Evolutionary conservation across 805 yeast species (phyloP).

Genomic region (Peterozyma xylosa): DNA sequence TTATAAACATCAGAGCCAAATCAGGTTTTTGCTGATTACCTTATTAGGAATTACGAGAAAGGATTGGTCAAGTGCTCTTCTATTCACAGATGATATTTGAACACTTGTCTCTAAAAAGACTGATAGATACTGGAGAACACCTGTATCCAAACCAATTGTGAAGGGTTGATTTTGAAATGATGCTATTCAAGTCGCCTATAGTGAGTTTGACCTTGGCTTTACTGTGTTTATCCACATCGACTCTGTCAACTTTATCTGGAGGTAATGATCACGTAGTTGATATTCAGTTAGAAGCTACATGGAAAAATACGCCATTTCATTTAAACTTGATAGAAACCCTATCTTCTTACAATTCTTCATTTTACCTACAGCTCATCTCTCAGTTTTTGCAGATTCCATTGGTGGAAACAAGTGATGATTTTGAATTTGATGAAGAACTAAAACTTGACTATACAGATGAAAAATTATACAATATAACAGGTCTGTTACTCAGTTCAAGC

Average conservation of each 20-base stretch:
- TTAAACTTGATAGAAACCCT: conserved; percentile 35
- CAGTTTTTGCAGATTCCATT: conserved; percentile 16
- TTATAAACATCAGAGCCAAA: too few species aligned
- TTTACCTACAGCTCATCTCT: conserved; percentile 26
- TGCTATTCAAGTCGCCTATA: too few species aligned
- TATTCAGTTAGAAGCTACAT: conserved; percentile 26
- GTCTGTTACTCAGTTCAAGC: conserved; percentile 9
- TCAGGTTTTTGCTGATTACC: too few species aligned
- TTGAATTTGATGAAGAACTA: conserved; percentile 21
- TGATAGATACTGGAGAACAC: too few species aligned
- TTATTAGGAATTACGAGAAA: too few species aligned
- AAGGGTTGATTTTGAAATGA: too few species aligned
- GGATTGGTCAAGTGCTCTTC: too few species aligned
- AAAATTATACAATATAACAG: conserved; percentile 16
- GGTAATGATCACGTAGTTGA: conserved; percentile 15
- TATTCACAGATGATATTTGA: too few species aligned
- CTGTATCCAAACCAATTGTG: too few species aligned
- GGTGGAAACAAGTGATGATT: conserved; percentile 15
- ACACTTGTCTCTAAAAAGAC: too few species aligned
- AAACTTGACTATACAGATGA: conserved; percentile 18
- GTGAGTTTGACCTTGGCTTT: too few species aligned
- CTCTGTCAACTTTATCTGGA: not conserved
- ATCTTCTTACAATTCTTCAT: conserved; percentile 24
- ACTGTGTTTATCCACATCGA: too few species aligned
- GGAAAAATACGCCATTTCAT: conserved; percentile 33